Percentiles rank a stretch among this genome's conserved stretches.
Evolutionary conservation across 2,329 filamentous ascomycete species (phyloP).

Genomic region (Monilinia vaccinii-corymbosi): DNA sequence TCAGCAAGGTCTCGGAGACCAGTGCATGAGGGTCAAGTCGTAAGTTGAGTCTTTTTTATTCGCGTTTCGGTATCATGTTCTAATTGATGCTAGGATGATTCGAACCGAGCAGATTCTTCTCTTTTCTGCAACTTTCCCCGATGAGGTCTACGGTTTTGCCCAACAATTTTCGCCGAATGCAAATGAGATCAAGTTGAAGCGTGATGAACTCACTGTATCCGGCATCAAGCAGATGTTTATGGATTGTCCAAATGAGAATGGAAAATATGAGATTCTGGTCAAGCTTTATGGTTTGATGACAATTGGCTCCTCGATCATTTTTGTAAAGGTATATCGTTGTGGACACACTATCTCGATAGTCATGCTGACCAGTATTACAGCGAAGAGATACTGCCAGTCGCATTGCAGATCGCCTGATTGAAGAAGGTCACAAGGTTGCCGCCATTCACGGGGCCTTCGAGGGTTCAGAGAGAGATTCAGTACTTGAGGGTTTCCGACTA

Average conservation of each 20-base stretch:
- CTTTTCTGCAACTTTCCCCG: conserved; percentile 95
- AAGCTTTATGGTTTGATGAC: conserved; percentile 95
- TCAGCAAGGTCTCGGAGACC: conserved; percentile 87
- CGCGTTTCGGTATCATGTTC: neutral
- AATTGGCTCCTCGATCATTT: conserved; percentile 95
- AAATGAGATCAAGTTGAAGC: conserved; percentile 78
- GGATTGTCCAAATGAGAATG: conserved; percentile 72
- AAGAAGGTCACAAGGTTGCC: conserved; percentile 85
- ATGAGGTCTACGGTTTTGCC: conserved; percentile 77
- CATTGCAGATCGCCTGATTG: conserved; percentile 78
- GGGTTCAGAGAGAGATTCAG: conserved; percentile 68
- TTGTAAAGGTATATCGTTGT: conserved; percentile 64
- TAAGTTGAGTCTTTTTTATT: conserved; percentile 37
- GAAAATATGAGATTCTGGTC: conserved; percentile 83
- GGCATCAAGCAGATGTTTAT: conserved; percentile 98
- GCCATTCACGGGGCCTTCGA: conserved; percentile 85
- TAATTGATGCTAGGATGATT: conserved; percentile 48
- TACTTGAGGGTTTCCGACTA: conserved; percentile 78
- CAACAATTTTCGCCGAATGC: conserved; percentile 75
- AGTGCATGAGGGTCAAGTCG: conserved; percentile 84
- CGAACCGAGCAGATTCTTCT: conserved; percentile 75
- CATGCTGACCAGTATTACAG: conserved; percentile 35
- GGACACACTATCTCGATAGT: neutral
- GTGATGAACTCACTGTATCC: conserved; percentile 88
- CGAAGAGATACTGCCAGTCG: conserved; percentile 76